These are phyloP conservation scores for Spergularia bocconei DNA, from an alignment of 148 eudicot species.

Conservation along the genomic window DNA sequence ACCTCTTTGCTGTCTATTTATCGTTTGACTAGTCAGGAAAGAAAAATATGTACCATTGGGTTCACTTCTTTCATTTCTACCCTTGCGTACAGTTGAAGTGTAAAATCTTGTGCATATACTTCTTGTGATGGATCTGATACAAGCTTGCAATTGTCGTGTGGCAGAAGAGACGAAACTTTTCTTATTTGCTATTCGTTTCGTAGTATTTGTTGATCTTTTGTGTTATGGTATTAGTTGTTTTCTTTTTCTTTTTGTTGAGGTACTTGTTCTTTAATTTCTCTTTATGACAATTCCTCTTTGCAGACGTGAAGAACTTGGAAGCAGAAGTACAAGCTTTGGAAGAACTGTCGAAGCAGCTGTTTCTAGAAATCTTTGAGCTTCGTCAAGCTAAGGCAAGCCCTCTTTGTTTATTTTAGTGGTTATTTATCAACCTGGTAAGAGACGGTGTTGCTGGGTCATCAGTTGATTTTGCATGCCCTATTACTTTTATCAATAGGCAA, in stretches of 20 bases:
- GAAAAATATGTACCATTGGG: too few species aligned
- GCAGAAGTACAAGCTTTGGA: constrained; percentile 92
- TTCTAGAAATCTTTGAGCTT: constrained; percentile 93
- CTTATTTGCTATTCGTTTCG: background rate
- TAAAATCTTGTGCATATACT: background rate
- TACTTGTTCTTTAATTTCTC: background rate
- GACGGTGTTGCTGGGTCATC: background rate
- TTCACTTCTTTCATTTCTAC: too few species aligned
- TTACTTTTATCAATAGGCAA: background rate
- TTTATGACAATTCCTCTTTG: constrained; percentile 5
- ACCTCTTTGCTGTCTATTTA: too few species aligned
- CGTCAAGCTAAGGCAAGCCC: constrained; percentile 90
- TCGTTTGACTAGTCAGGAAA: too few species aligned
- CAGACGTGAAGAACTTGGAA: constrained; percentile 82
- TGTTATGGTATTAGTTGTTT: background rate
- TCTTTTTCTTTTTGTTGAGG: background rate
- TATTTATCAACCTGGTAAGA: background rate
- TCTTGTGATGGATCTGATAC: background rate
- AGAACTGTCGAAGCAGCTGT: constrained; percentile 93
- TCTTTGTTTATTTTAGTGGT: constrained; percentile 2
- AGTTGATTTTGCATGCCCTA: background rate
- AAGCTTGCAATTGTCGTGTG: background rate
- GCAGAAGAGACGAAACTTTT: background rate
- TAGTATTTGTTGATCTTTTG: constrained; percentile 1
- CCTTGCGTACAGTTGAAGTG: background rate